These are phyloP conservation scores for Apostasia shenzhenica DNA, from an alignment of 106 monocot species.

Conservation along the genomic window DNA sequence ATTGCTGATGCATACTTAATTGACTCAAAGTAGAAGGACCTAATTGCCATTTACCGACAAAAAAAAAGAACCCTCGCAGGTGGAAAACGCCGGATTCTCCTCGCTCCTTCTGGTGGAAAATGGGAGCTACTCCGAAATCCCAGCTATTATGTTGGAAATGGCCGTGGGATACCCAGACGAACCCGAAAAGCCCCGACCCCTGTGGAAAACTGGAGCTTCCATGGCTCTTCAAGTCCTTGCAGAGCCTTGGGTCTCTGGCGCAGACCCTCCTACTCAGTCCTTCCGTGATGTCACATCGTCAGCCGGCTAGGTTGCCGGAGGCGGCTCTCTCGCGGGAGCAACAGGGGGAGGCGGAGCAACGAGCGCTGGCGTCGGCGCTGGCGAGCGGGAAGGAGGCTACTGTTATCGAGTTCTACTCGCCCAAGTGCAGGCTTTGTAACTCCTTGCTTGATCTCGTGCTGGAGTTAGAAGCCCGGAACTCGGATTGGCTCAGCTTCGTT, in stretches of 20 bases:
- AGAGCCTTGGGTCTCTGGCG: conserved; percentile 53
- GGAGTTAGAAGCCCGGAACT: conserved; percentile 56
- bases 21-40: too few relatives aligned
- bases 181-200: conserved; percentile 15
- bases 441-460: conserved; percentile 66
- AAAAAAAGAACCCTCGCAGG: too few relatives aligned
- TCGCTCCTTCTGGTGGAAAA: neutral
- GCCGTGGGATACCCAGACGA: conserved; percentile 42
- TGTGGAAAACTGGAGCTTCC: conserved; percentile 46
- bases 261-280: conserved; percentile 19
- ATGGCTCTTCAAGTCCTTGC: conserved; percentile 70
- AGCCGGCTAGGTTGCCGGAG: neutral
- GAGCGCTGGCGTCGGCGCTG: conserved; percentile 76
- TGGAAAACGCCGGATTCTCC: neutral
- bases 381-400: conserved; percentile 80
- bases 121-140: conserved; percentile 8
- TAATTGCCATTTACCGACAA: too few relatives aligned
- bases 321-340: conserved; percentile 20
- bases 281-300: neutral
- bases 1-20: too few relatives aligned
- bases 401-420: conserved; percentile 92
- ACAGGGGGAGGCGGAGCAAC: conserved; percentile 86
- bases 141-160: conserved; percentile 64
- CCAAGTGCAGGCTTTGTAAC: conserved; percentile 77
- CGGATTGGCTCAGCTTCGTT: conserved; percentile 61